Evolutionary conservation across 2,329 filamentous ascomycete genomes (phyloP).

Genomic region (Paraconiothyrium sp.): DNA sequence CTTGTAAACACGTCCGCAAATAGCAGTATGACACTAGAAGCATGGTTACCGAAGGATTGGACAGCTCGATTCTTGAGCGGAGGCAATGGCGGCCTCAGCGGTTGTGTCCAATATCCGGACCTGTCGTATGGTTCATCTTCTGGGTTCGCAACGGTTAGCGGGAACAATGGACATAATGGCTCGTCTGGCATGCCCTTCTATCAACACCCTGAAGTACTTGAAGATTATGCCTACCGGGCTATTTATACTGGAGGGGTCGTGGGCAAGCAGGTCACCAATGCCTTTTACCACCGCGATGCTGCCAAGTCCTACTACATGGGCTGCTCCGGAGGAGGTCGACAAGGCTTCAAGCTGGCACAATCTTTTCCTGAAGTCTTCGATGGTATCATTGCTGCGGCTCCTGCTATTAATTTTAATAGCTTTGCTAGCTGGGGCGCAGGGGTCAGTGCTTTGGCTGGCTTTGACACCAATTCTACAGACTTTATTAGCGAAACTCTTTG

Average conservation of each 20-base stretch:
- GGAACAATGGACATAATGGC: conserved; percentile 51
- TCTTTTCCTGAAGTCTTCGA: conserved; percentile 49
- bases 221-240: conserved; percentile 58
- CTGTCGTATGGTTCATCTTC: conserved; percentile 43
- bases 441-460: conserved; percentile 18
- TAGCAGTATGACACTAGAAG: conserved; percentile 47
- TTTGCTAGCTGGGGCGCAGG: conserved; percentile 39
- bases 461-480: conserved; percentile 30
- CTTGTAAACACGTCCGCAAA: neutral
- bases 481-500: conserved; percentile 48
- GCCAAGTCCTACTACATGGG: conserved; percentile 53
- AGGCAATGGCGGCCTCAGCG: conserved; percentile 47
- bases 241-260: conserved; percentile 38
- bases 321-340: conserved; percentile 49
- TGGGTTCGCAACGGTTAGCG: conserved; percentile 47
- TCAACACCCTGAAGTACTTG: conserved; percentile 52
- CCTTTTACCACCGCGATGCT: conserved; percentile 52
- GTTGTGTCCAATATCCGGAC: conserved; percentile 46
- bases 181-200: conserved; percentile 54
- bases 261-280: conserved; percentile 53
- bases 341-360: conserved; percentile 47
- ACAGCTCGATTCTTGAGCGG: conserved; percentile 44
- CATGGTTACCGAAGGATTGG: conserved; percentile 51
- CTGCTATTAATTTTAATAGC: conserved; percentile 42
- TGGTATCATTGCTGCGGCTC: conserved; percentile 48